Conservation (phyloP, 257 asterid genomes). For the Solanum phureja region DNA sequence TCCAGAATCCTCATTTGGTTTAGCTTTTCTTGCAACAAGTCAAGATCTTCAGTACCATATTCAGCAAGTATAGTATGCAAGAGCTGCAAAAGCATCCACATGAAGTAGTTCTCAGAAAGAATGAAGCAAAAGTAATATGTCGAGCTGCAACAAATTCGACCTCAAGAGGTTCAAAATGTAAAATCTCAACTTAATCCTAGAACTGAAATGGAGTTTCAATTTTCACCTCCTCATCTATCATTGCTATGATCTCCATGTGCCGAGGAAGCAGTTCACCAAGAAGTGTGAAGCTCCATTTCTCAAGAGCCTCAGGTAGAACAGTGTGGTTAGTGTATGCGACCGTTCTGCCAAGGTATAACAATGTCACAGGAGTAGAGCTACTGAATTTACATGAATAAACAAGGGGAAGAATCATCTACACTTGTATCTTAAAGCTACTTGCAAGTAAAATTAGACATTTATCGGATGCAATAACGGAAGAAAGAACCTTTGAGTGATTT, state of each 20-base stretch:
- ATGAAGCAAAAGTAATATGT: neutral
- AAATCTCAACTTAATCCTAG: slow-evolving; percentile 8
- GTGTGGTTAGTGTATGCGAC: slow-evolving; percentile 90
- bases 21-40: slow-evolving; percentile 47
- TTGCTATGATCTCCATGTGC: slow-evolving; percentile 73
- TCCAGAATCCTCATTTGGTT: slow-evolving; percentile 65
- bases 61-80: slow-evolving; percentile 49
- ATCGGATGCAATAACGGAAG: neutral
- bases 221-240: slow-evolving; percentile 71
- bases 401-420: neutral
- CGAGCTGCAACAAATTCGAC: neutral
- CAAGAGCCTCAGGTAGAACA: slow-evolving; percentile 84
- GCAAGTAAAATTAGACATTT: neutral
- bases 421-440: neutral
- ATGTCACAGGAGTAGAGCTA: neutral
- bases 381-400: no score
- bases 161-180: slow-evolving; percentile 11
- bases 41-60: slow-evolving; percentile 46
- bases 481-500: slow-evolving; percentile 55
- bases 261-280: slow-evolving; percentile 75
- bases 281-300: slow-evolving; percentile 77
- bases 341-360: slow-evolving; percentile 39
- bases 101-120: neutral
- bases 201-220: slow-evolving; percentile 4
- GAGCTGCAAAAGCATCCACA: slow-evolving; percentile 20